These are phyloP conservation scores for carrot (Daucus carota) DNA, from an alignment of 129 eudicot genomes.

Conservation along the genomic window DH1_v3.0 NC_030381.2:28512001-28512500, in stretches of 20 bases:
- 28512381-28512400: slow-evolving; percentile 27
- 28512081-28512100: background rate
- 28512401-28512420: slow-evolving; percentile 30
- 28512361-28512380: slow-evolving; percentile 27
- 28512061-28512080: background rate
- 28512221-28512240: background rate
- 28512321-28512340: slow-evolving; percentile 39
- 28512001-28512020: background rate
- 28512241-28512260: background rate
- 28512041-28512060: background rate
- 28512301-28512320: slow-evolving; percentile 56
- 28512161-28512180: slow-evolving; percentile 2
- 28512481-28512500: slow-evolving; percentile 47
- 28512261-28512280: background rate
- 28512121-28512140: background rate
- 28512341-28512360: slow-evolving; percentile 55
- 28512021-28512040: background rate
- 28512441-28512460: slow-evolving; percentile 30
- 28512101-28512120: background rate
- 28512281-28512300: slow-evolving; percentile 30
- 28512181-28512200: no score
- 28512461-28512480: slow-evolving; percentile 50
- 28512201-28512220: background rate
- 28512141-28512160: background rate
- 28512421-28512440: slow-evolving; percentile 41